Conservation (phyloP, 108 stramenopile species). For the Skeletonema menzelii region DNA sequence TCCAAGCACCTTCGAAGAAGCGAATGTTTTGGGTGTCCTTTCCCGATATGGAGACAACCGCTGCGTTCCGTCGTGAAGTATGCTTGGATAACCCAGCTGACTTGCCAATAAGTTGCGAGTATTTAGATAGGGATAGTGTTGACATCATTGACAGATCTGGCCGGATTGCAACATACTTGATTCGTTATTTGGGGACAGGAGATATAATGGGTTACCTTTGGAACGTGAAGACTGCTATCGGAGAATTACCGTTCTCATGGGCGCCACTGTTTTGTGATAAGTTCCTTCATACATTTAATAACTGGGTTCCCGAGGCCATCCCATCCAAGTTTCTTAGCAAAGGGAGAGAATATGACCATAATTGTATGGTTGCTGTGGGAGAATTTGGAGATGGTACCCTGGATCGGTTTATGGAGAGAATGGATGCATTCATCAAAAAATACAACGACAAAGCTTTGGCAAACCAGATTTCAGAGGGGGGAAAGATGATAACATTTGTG, state of each 20-base stretch:
- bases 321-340: slow-evolving; percentile 51
- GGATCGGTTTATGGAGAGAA: slow-evolving; percentile 64
- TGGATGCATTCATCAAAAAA: slow-evolving; percentile 60
- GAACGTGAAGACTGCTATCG: slow-evolving; percentile 66
- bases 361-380: slow-evolving; percentile 67
- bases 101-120: slow-evolving; percentile 77
- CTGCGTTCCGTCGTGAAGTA: slow-evolving; percentile 73
- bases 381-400: slow-evolving; percentile 79
- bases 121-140: slow-evolving; percentile 82
- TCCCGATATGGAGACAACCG: slow-evolving; percentile 66
- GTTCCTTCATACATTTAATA: slow-evolving; percentile 58
- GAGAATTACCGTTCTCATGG: slow-evolving; percentile 60
- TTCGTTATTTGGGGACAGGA: slow-evolving; percentile 64
- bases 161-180: slow-evolving; percentile 63
- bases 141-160: slow-evolving; percentile 83
- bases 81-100: slow-evolving; percentile 74
- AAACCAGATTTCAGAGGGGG: slow-evolving; percentile 18
- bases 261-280: slow-evolving; percentile 63
- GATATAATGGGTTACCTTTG: slow-evolving; percentile 66
- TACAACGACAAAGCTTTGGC: slow-evolving; percentile 50
- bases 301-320: slow-evolving; percentile 58
- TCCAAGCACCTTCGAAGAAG: slow-evolving; percentile 59
- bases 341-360: slow-evolving; percentile 68
- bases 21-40: slow-evolving; percentile 82
- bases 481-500: slow-evolving; percentile 28